Conservation (phyloP, 2,329 filamentous ascomycete species). For the Tetracladium maxilliforme region DNA sequence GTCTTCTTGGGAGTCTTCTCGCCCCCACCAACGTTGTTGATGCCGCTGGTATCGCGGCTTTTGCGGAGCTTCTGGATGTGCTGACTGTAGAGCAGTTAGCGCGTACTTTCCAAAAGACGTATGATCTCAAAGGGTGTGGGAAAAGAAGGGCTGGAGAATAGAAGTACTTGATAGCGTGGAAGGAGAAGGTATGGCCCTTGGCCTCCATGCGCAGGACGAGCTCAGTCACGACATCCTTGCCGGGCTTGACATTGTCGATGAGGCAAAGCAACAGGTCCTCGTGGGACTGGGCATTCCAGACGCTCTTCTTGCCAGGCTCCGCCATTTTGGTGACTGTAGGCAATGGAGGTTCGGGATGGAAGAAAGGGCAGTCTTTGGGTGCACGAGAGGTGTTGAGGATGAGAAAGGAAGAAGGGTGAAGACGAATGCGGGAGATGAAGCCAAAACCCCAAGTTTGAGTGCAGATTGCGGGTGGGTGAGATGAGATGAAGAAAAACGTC, state of each 20-base stretch:
- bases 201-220: constrained; percentile 16
- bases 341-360: constrained; percentile 1
- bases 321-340: constrained; percentile 6
- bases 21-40: too few relatives aligned
- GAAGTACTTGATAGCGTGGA: constrained; percentile 23
- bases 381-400: too few relatives aligned
- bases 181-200: constrained; percentile 22
- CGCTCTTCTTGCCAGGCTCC: too few relatives aligned
- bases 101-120: constrained; percentile 6
- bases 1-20: too few relatives aligned
- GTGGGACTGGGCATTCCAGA: constrained; percentile 16
- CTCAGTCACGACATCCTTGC: constrained; percentile 14
- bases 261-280: constrained; percentile 21
- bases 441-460: too few relatives aligned
- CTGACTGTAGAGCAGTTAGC: constrained; percentile 17
- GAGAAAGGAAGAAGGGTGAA: too few relatives aligned
- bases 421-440: too few relatives aligned
- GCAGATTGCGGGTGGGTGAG: too few relatives aligned
- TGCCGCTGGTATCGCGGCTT: too few relatives aligned
- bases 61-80: constrained; percentile 32
- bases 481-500: too few relatives aligned
- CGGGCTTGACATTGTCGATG: constrained; percentile 19
- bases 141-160: constrained; percentile 1
- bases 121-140: constrained; percentile 1
- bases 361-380: constrained; percentile 1